A percentile compares a stretch with the other conserved stretches of the same genome.
Evolutionary conservation across 306 rosid species (phyloP).

Genomic region (Prunus dulcis): DNA sequence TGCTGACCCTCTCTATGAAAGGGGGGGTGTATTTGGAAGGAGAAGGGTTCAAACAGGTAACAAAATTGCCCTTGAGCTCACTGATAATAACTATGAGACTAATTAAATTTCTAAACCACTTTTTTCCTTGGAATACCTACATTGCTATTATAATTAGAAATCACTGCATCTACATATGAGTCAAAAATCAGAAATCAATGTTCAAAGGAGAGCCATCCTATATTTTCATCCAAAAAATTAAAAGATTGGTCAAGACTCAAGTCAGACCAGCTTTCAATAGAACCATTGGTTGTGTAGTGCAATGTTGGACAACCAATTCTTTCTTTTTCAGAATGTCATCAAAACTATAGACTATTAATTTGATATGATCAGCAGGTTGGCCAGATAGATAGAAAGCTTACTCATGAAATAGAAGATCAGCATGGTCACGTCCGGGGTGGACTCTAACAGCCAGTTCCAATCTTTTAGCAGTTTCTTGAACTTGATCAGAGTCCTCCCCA

Average conservation of each 20-base stretch:
- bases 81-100: not conserved
- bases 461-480: constrained; percentile 59
- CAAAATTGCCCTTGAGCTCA: not conserved
- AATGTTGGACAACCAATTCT: not conserved
- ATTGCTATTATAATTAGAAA: not conserved
- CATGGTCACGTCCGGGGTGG: constrained; percentile 83
- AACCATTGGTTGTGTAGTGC: not conserved
- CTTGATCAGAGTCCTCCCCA: constrained; percentile 85
- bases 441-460: constrained; percentile 63
- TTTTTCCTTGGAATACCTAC: not conserved
- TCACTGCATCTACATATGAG: not conserved
- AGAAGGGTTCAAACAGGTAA: not conserved
- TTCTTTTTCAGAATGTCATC: not conserved
- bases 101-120: not conserved
- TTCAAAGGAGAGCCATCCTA: not conserved
- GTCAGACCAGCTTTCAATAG: not conserved
- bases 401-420: constrained; percentile 83
- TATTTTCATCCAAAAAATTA: not conserved
- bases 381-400: constrained; percentile 36
- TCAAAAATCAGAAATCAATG: not conserved
- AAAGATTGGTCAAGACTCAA: not conserved
- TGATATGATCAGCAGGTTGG: constrained; percentile 1
- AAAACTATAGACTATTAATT: not conserved
- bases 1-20: constrained; percentile 4
- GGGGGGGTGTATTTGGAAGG: not conserved